phyloP scores from a whole-genome alignment of 371 early-diverging fungal genomes.

The Smittium culicis region DNA sequence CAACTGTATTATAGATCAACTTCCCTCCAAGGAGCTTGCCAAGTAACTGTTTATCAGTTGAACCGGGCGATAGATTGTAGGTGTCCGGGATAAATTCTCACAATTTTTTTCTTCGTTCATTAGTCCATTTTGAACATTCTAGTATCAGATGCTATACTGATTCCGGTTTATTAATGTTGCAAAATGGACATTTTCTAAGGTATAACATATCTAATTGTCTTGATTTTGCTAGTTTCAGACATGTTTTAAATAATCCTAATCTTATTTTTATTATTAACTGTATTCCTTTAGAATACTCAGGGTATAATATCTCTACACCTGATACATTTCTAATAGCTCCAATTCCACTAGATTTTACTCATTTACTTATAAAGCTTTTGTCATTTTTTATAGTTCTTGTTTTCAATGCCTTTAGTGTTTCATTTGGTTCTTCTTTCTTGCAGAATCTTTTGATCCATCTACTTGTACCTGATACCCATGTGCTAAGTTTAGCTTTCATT shows the following conservation, averaged over 20 bases:
- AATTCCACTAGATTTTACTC: background rate
- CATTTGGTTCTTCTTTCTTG: background rate
- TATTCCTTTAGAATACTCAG: background rate
- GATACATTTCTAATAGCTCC: background rate
- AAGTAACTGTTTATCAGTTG: background rate
- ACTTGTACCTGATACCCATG: background rate
- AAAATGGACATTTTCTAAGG: background rate
- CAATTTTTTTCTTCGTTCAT: background rate
- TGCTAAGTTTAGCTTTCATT: background rate
- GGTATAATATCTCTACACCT: background rate
- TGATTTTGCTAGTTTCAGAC: background rate
- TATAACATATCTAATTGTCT: background rate
- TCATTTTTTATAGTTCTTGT: background rate
- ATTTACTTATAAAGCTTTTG: background rate
- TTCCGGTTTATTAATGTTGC: background rate
- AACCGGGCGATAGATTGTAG: background rate
- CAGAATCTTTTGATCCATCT: background rate
- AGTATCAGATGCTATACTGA: background rate
- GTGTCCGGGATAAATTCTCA: background rate
- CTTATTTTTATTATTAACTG: background rate
- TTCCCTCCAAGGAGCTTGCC: background rate
- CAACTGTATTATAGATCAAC: background rate
- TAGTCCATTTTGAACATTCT: background rate
- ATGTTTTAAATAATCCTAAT: background rate
- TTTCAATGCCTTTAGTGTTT: background rate